These are phyloP conservation scores for Penicillium psychrofluorescens DNA, from an alignment of 495 filamentous ascomycete genomes.

Conservation along the genomic window DNA sequence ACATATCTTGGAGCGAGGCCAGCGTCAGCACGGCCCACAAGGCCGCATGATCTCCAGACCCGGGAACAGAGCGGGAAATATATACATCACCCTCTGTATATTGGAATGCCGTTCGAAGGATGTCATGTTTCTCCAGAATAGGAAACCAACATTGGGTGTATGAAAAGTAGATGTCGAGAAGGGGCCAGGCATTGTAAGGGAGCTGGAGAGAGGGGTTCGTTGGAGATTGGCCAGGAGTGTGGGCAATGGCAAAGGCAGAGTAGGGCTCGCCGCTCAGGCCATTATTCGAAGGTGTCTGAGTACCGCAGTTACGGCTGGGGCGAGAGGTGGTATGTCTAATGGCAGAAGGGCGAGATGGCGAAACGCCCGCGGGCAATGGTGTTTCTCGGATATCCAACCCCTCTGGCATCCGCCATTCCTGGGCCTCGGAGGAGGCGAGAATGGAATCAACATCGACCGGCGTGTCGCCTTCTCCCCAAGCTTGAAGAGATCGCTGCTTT, in stretches of 20 bases:
- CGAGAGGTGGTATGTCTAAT: background rate
- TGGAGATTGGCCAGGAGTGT: constrained; percentile 1
- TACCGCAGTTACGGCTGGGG: constrained; percentile 17
- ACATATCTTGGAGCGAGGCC: constrained; percentile 41
- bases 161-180: constrained; percentile 67
- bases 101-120: constrained; percentile 43
- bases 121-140: constrained; percentile 61
- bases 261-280: no score
- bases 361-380: constrained; percentile 12
- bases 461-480: constrained; percentile 21
- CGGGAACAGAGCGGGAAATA: constrained; percentile 16
- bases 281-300: constrained; percentile 10
- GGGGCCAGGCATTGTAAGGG: constrained; percentile 43
- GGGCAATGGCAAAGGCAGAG: no score
- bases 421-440: constrained; percentile 26
- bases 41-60: constrained; percentile 50
- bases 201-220: constrained; percentile 20
- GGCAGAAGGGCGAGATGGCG: constrained; percentile 15
- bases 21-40: constrained; percentile 56
- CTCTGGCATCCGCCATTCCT: constrained; percentile 35
- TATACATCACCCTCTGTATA: constrained; percentile 33
- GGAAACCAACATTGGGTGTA: constrained; percentile 71
- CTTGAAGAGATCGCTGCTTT: constrained; percentile 14
- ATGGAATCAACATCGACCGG: constrained; percentile 28
- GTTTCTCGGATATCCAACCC: constrained; percentile 16